Percentiles rank a stretch among this genome's conserved stretches.
Evolutionary conservation across 2,329 filamentous ascomycete genomes (phyloP).

Genomic region (Aspergillus viridinutans): DNA sequence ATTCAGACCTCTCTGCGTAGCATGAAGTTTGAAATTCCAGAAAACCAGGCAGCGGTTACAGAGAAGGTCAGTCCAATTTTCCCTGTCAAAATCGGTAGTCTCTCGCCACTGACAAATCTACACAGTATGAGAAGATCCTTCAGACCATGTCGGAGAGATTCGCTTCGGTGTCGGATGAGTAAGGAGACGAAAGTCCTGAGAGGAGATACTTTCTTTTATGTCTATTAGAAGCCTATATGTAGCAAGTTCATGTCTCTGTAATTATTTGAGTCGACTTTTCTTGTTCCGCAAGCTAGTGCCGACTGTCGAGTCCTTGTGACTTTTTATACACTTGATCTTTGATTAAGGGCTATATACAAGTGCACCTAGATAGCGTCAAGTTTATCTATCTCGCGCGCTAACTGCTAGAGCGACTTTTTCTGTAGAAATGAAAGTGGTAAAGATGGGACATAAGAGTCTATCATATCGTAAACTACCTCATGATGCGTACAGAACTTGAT

Average conservation of each 20-base stretch:
- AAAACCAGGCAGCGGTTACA: slow-evolving; percentile 71
- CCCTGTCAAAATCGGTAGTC: slow-evolving; percentile 2
- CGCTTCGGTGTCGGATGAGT: slow-evolving; percentile 92
- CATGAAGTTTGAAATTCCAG: slow-evolving; percentile 95
- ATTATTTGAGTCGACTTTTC: slow-evolving; percentile 22
- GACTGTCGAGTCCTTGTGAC: not conserved
- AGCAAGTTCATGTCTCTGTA: slow-evolving; percentile 33
- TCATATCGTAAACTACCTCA: not conserved
- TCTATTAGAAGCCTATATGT: slow-evolving; percentile 23
- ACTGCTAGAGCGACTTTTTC: not conserved
- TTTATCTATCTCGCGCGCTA: not conserved
- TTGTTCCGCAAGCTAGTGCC: not conserved
- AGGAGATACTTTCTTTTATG: slow-evolving; percentile 16
- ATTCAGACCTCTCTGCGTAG: slow-evolving; percentile 79
- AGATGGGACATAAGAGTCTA: not conserved
- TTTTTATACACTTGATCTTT: not conserved
- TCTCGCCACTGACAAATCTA: slow-evolving; percentile 37
- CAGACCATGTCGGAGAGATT: slow-evolving; percentile 97
- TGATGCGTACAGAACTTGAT: not conserved
- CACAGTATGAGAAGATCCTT: slow-evolving; percentile 83
- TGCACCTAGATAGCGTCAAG: not conserved
- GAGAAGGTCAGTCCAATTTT: slow-evolving; percentile 65
- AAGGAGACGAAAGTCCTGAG: slow-evolving; percentile 31
- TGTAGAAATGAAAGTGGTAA: not conserved
- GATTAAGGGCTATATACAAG: not conserved